Evolutionary conservation across 768 basidiomycete species (phyloP), one percentile per base, ranked within the genome.

Genomic region (Paxillus ammoniavirescens): DNA sequence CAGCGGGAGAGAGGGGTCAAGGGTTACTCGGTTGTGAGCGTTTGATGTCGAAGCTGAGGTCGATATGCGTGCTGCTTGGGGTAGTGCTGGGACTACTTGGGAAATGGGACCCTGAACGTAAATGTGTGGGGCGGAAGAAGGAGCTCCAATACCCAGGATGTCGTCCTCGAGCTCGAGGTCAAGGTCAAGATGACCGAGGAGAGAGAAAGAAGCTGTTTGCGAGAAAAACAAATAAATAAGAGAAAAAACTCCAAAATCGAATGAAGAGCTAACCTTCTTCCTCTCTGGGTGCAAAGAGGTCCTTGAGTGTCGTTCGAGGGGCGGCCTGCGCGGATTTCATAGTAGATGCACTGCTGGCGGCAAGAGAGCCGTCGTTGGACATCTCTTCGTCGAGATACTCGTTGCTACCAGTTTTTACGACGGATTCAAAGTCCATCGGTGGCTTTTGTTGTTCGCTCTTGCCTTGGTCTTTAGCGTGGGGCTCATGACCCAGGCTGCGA

Each of bases 131-230:
- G 31, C 49, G 0, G 61, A 36, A 4, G 60, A 65, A 5, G 76
- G 69, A 37, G 62, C 58, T 26, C 48, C 42, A 18, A 60, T 49
- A 17, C 65, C 67, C 41, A 68, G 61, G 28, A 80, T 52, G 36
- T 82, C 82, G n/a, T 82, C 79, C 48, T 88, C 86, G 14, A 88
- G 72, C 45, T 87, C 87, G 31, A 84, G 73, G 55, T 91, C 89
- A 18, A 91, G 74, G 46, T 89, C 84, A 35, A 92, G 79, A 56
- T 91, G 84, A 0, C 79, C 80, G 4, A 91, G 75, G n/a, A 92
- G 74, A 10, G 91, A 91, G 69, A 92, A 92, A 17, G 81, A 81
- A 40, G 71, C 86, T 86, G 54, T 5, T 8, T 49, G 26, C 6
- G 33, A 37, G 3, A 10, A 45, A n/a, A 42, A 7, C n/a, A n/a